Conservation (phyloP, 148 eudicot species). For the Vaccinium myrtillus region DNA sequence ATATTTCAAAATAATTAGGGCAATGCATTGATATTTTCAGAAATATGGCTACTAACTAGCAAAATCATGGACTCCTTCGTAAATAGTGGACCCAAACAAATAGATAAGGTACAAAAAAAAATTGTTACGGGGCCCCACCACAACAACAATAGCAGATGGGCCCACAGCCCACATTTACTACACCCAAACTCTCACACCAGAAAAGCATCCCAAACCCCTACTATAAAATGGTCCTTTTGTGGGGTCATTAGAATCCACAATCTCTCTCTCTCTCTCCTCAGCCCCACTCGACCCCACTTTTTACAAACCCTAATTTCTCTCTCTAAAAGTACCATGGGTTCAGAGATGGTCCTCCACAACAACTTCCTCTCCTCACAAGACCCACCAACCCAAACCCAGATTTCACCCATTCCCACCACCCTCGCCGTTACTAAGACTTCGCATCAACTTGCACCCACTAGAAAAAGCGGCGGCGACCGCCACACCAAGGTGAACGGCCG, state of each 20-base stretch:
- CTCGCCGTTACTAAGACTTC: not conserved
- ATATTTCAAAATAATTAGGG: no score
- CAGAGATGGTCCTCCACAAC: slow-evolving; percentile 17
- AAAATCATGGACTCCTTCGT: no score
- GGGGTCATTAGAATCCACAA: slow-evolving; percentile 14
- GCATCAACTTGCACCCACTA: not conserved
- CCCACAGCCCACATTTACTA: slow-evolving; percentile 9
- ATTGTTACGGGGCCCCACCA: not conserved
- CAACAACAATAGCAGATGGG: not conserved
- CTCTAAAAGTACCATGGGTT: slow-evolving; percentile 4
- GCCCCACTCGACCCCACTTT: not conserved
- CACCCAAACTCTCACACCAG: not conserved
- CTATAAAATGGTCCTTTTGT: not conserved
- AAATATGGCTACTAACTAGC: no score
- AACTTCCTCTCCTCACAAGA: not conserved
- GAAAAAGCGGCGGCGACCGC: slow-evolving; percentile 23
- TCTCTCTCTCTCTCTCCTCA: slow-evolving; percentile 2
- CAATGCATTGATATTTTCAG: no score
- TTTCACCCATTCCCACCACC: not conserved
- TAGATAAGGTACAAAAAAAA: no score
- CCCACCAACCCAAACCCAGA: not conserved
- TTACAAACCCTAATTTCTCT: slow-evolving; percentile 10
- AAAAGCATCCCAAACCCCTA: not conserved
- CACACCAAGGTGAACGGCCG: slow-evolving; percentile 45
- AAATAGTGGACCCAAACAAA: no score